Base-by-base conservation (phyloP, 306 rosid genomes). In the Benincasa hispida region DNA sequence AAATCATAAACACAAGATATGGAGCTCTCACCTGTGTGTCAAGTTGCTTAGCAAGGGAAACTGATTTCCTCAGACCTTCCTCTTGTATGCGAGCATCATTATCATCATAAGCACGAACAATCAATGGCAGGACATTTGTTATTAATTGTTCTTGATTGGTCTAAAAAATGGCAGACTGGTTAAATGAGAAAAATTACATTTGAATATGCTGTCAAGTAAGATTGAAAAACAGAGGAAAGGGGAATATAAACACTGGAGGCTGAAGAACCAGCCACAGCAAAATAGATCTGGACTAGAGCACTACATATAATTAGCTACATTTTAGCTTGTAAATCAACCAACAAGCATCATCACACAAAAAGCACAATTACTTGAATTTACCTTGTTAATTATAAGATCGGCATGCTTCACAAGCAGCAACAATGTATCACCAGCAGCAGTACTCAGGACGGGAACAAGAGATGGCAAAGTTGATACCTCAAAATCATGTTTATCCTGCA, bases 11-110 rank as follows among this genome's bases (percentile, higher is more conserved):
- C 41, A 79, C 67, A 77, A 62, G 79, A 22, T 76, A 67, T 55
- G 81, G 62, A 79, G 78, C 72, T 79, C 60, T 85, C 79, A 95
- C 99, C 99, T 95, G 93, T 78, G 76, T 47, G 81, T 95, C 97
- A 79, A 95, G 90, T 80, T 92, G 90, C 82, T 87, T 95, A 41
- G 92, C 81, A 79, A 95, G 90, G 76, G 91, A 81, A 28, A 85
- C 80, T 51, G 99, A 92, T 79, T 85, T 95, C 83, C 82, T 95
- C 86, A 95, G 78, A 82, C 88, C 99, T 86, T 95, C 98, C 88
- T 95, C 99, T 86, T 95, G 99, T 69, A 92, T 77, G 68, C 97
- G 99, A 76, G 92, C 84, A 89, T 95, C 99, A n/a, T 35, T 89
- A 79, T 95, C 98, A 78, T 89, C 97, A 79, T 87, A 95, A 77